Base-by-base conservation (phyloP, 371 early-diverging fungal species). In the Syncephalastrum racemosum region DNA sequence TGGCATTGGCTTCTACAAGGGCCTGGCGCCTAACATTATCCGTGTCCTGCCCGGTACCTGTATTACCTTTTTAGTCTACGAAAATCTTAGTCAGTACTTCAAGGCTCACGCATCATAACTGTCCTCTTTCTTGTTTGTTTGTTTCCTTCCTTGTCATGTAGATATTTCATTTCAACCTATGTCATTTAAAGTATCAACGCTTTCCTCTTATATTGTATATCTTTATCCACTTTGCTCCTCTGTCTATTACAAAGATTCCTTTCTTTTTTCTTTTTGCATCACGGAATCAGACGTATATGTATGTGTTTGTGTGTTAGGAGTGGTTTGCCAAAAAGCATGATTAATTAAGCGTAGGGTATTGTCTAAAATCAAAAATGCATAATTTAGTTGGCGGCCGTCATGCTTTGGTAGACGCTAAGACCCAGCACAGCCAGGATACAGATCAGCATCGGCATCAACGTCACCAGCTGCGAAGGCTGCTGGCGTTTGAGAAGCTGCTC, bases 1-100 rank as follows among this genome's bases (percentile, higher is more conserved):
- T 1, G 47, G 90, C 7, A 44, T 73, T 15, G 98, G 96, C 3
- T 97, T 98, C 62, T 97, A 96, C 83, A 95, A 96, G 72, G 99
- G 99, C 0, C 75, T 97, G 57, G 94, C 90, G 2, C 90, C 96
- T 0, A 92, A 88, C 54, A 74, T 94, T 16, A 67, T 96, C 13
- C 83, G 97, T 15, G 96, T 98, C 1, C 72, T 97, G 31, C 99
- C 99, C 0, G 96, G 97, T 4, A 96, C 97, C 4, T 90, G 92
- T 56, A 87, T 98, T 20, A 98, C 98, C 2, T 97, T 97, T 81
- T 80, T 88, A 16, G 95, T 95, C 0, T 98, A 98, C 67, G 99
- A 98, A 73, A 90, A 86, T 40, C 66, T 90, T 41, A 76, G 77
- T n/a, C 82, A 82, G n/a, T 84, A 79, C 58, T 83, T 90, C 66